A percentile compares a stretch with the other conserved stretches of the same genome.
phyloP scores from a whole-genome alignment of 2,329 filamentous ascomycete genomes.

The Arthrinium phaeospermum region DNA sequence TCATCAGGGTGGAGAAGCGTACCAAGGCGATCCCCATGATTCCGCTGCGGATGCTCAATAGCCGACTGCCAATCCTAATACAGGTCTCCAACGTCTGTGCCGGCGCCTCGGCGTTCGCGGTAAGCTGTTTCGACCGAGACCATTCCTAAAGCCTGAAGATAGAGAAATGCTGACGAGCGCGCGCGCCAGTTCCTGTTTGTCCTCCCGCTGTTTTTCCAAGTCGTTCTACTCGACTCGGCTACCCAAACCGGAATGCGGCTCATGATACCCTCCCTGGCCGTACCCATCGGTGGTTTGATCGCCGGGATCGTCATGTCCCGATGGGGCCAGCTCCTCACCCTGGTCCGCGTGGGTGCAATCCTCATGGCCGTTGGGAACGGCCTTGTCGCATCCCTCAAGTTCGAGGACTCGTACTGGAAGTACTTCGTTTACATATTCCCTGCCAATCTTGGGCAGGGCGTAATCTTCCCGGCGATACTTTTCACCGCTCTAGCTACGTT shows the following conservation, averaged over 20 bases:
- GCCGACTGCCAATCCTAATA: constrained; percentile 57
- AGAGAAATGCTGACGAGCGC: background rate
- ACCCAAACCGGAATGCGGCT: constrained; percentile 69
- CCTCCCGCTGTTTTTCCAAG: constrained; percentile 73
- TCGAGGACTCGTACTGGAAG: constrained; percentile 57
- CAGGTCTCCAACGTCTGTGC: constrained; percentile 65
- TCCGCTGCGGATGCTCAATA: constrained; percentile 61
- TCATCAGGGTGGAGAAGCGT: constrained; percentile 54
- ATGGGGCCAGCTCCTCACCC: constrained; percentile 56
- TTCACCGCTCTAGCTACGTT: constrained; percentile 69
- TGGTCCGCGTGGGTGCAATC: constrained; percentile 56
- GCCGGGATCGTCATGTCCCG: constrained; percentile 65
- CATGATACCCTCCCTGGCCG: constrained; percentile 65
- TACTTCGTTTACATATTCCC: constrained; percentile 64
- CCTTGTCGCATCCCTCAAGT: constrained; percentile 55
- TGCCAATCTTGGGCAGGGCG: constrained; percentile 64
- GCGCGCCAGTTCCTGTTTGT: constrained; percentile 65
- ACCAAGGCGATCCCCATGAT: constrained; percentile 60
- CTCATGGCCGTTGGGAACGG: constrained; percentile 60
- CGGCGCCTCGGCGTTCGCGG: constrained; percentile 66
- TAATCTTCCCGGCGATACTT: constrained; percentile 62
- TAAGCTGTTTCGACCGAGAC: constrained; percentile 41
- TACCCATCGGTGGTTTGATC: constrained; percentile 60
- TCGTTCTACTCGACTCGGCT: constrained; percentile 67
- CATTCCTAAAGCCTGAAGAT: too few species aligned